Conservation (phyloP, 2,329 filamentous ascomycete genomes). For the Colletotrichum sp. region DNA sequence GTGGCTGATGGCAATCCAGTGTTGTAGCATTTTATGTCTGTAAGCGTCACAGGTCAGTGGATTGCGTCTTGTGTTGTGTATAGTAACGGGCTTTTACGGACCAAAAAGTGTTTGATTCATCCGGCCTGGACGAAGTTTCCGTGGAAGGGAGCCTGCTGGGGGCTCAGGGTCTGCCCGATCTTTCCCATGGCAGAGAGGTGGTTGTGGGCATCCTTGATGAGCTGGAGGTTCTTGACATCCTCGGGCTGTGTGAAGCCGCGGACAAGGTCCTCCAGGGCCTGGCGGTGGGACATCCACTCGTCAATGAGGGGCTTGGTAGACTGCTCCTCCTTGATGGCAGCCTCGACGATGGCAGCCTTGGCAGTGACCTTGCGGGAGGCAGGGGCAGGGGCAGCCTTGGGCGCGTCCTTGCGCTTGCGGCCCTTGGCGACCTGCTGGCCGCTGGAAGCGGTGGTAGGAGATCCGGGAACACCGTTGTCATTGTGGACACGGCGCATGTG, state of each 20-base stretch:
- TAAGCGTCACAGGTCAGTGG: neutral
- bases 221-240: conserved; percentile 58
- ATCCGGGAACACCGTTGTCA: conserved; percentile 53
- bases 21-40: neutral
- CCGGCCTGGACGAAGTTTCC: conserved; percentile 31
- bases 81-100: conserved; percentile 3
- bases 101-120: conserved; percentile 28
- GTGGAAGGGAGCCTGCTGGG: conserved; percentile 9
- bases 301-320: conserved; percentile 49
- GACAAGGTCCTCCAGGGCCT: conserved; percentile 65
- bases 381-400: conserved; percentile 38
- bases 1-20: neutral
- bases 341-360: conserved; percentile 41
- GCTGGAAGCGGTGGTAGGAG: conserved; percentile 35
- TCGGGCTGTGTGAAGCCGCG: conserved; percentile 53
- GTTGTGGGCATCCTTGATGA: conserved; percentile 56
- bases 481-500: conserved; percentile 97
- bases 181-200: conserved; percentile 58
- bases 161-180: conserved; percentile 46
- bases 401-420: conserved; percentile 63
- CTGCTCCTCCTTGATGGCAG: conserved; percentile 37
- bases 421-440: conserved; percentile 49
- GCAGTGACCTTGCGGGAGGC: conserved; percentile 56
- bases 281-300: conserved; percentile 68
- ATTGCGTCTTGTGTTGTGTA: neutral